A percentile compares a stretch with the other conserved stretches of the same genome.
phyloP scores from a whole-genome alignment of 2,329 filamentous ascomycete genomes.

The Diaporthe destruens region DNA sequence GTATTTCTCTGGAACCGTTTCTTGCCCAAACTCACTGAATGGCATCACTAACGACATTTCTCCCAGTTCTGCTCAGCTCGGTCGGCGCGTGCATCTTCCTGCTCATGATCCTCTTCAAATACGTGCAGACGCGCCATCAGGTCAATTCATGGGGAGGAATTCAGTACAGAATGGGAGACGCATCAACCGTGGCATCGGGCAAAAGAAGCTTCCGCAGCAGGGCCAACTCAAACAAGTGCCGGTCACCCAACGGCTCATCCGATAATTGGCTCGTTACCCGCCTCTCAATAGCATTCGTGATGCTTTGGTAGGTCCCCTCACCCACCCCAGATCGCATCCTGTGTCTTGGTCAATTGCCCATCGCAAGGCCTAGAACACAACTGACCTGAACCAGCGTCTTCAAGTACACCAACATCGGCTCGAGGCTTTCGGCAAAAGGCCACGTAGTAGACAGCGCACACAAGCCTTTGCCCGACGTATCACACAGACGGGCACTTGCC shows the following conservation, averaged over 20 bases:
- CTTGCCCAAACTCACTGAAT: neutral
- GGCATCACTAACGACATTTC: neutral
- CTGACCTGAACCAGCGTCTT: constrained; percentile 32
- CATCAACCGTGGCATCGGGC: neutral
- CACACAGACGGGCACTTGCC: constrained; percentile 31
- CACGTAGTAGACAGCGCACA: constrained; percentile 53
- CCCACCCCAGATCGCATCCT: neutral
- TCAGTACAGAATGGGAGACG: constrained; percentile 10
- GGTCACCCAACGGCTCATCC: constrained; percentile 19
- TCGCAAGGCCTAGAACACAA: neutral
- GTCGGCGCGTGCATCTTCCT: constrained; percentile 36
- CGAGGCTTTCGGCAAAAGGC: constrained; percentile 26
- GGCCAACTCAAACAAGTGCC: constrained; percentile 11
- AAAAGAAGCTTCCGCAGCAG: constrained; percentile 23
- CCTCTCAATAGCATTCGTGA: constrained; percentile 37
- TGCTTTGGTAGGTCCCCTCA: constrained; percentile 32
- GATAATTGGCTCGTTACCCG: constrained; percentile 40
- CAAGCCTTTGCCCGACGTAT: constrained; percentile 37
- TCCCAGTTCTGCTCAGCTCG: constrained; percentile 35
- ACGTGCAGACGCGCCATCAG: constrained; percentile 35
- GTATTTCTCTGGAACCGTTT: neutral
- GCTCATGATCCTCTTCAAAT: constrained; percentile 39
- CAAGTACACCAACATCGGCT: constrained; percentile 35
- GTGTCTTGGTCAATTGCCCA: rapidly evolving
- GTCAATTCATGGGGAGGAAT: constrained; percentile 32